Evolutionary conservation across 371 early-diverging fungal species (phyloP), one percentile per base, ranked within the genome.

Genomic region (Mortierella sp.): DNA sequence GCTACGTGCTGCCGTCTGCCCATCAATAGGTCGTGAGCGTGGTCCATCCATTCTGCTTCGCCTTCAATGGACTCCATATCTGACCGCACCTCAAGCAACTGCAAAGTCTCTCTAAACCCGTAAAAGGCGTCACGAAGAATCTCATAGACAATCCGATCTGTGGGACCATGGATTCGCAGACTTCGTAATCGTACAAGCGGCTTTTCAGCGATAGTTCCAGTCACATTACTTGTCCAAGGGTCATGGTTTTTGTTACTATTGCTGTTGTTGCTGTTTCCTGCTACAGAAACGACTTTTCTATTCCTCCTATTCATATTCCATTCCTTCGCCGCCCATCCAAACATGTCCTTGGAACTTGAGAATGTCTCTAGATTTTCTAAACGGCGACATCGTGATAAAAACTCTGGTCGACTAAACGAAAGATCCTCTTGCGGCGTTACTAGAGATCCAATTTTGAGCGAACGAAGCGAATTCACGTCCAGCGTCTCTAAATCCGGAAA

Each of bases 241-340:
- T 32, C 12, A 12, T 23, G 37, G 19, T 1, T 3, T 1, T 28
- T 3, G 57, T 31, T 28, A 15, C 19, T 61, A 23, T 1, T 3
- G 7, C 28, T 3, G 57, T 31, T 28, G 22, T 28, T 61, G 7
- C 28, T 3, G 57, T 31, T 28, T 13, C 19, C 54, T n/a, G 23
- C n/a, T 34, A 19, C 7, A 31, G 13, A 1, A 7, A 28, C 22
- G n/a, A 15, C 34, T 9, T 26, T 56, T 13, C 0, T 35, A 15
- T 29, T 28, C 17, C 34, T 47, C 23, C 40, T 64, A 17, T 56
- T 29, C 22, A 12, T 34, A 53, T 76, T 67, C 72, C 72, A 76
- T 2, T 78, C 79, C 66, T 68, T 28, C 2, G 69, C 73, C 4
- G 79, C 79, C 79, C 79, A 78, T 12, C 22, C 19, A 54, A 78